phyloP scores from a whole-genome alignment of 305 asterid genomes.

The Petunia hybrid region DNA sequence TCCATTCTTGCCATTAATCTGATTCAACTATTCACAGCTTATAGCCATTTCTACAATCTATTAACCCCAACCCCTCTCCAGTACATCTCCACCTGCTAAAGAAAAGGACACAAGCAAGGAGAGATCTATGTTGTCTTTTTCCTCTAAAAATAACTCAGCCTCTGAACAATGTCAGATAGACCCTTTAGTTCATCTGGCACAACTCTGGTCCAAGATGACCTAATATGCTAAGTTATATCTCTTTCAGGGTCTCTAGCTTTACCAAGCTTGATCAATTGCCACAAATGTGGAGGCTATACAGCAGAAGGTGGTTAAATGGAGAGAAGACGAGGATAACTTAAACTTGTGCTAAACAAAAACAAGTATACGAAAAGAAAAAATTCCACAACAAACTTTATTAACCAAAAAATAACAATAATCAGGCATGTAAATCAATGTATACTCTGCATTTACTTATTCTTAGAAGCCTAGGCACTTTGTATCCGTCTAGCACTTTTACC shows the following conservation, averaged over 20 bases:
- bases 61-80: neutral
- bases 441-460: neutral
- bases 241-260: neutral
- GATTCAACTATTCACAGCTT: no score
- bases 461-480: neutral
- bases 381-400: neutral
- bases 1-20: no score
- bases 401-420: neutral
- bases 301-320: neutral
- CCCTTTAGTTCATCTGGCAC: neutral
- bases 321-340: neutral
- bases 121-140: neutral
- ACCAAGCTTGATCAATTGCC: neutral
- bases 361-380: neutral
- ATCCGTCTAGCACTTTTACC: no score
- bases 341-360: neutral
- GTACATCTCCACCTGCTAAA: neutral
- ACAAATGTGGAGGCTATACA: neutral
- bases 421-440: neutral
- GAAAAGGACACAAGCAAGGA: neutral
- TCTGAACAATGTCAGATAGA: neutral
- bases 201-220: slow-evolving; percentile 7
- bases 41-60: no score
- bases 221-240: neutral
- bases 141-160: neutral